Evolutionary conservation across 805 yeast genomes (phyloP), one percentile per base, ranked within the genome.

Genomic region (Lipomyces orientalis): DNA sequence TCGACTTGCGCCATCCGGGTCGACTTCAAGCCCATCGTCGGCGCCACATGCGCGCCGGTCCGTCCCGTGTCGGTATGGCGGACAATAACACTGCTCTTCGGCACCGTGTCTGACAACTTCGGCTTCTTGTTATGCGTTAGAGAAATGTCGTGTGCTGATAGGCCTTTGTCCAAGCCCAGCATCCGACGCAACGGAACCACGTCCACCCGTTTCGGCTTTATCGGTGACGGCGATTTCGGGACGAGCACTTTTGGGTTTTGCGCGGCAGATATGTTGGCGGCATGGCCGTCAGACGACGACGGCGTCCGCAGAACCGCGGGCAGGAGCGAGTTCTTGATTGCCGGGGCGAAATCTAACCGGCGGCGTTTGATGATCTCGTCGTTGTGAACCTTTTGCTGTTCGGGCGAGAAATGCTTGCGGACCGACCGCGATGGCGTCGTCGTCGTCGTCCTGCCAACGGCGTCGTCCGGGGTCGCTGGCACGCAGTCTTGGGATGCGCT

Each of bases 81-180:
- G 49, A 43, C 49, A 19, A 43, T 12, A 61, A 31, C 19, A 9
- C 63, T 29, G 12, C 61, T 29, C 4, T n/a, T 22, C 2, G 62
- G 31, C 46, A 31, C 39, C 16, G 37, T 25, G 43, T 43, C 49
- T 43, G 49, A 16, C 22, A 43, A n/a, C n/a, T 39, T 14, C 22
- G 14, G 35, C 8, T 35, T 8, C 57, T 65, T 35, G 10, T 7
- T 46, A 22, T 71, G 68, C 46, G 55, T 64, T 19, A 73, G 62
- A 19, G 57, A 60, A 4, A 74, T 64, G 46, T 75, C 74, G 46
- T 60, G 46, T 5, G 74, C 76, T 14, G 64, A 64, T 7, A 62
- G 35, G 6, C 71, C 71, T 10, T 64, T 68, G 60, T 73, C 76
- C 31, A 75, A 66, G 1, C 76, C 76, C 8, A 74, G 67, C 4